Conservation (phyloP, 352 stramenopile genomes). For the Ophiocytium majus region DNA sequence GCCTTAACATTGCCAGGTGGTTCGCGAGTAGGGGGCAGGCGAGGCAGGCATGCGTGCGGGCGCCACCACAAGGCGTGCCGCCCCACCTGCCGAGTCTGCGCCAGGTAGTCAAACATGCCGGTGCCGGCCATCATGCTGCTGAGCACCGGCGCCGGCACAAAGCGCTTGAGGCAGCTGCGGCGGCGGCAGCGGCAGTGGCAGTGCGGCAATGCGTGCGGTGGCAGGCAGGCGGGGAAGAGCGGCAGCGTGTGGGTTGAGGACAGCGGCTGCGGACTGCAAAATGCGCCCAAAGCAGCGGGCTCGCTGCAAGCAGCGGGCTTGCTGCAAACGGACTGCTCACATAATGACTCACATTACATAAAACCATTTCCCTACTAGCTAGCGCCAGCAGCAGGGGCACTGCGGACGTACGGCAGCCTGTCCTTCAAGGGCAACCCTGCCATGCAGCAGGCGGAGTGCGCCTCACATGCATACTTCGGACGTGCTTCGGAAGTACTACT, state of each 20-base stretch:
- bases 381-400: no score
- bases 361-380: no score
- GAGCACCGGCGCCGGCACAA: constrained; percentile 8
- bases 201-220: background rate
- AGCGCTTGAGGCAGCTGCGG: background rate
- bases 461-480: no score
- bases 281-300: background rate
- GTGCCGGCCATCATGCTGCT: constrained; percentile 11
- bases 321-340: background rate
- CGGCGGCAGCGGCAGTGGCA: background rate
- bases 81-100: constrained; percentile 42
- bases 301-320: background rate
- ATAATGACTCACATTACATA: background rate
- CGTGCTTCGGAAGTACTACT: no score
- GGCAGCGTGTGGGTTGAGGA: background rate
- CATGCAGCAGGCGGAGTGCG: no score
- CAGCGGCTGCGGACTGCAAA: background rate
- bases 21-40: no score
- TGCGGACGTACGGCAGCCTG: no score
- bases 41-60: no score
- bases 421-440: no score
- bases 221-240: background rate
- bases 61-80: no score
- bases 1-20: no score
- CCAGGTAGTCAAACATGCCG: constrained; percentile 51